These are phyloP conservation scores for Fusarium pininemorale DNA, from an alignment of 2,329 filamentous ascomycete species.

Conservation along the genomic window DNA sequence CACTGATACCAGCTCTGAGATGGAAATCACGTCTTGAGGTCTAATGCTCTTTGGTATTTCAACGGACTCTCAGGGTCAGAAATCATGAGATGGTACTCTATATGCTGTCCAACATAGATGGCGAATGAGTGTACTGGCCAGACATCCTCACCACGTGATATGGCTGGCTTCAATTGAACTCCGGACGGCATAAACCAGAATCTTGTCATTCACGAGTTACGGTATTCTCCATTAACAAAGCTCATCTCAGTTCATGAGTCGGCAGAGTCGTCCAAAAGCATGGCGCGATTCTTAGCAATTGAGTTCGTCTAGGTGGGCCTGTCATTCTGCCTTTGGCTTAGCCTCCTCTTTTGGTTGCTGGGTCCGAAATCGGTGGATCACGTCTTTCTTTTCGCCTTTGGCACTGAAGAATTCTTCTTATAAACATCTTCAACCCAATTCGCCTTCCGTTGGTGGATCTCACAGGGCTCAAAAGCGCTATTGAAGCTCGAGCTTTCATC, in stretches of 20 bases:
- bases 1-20: neutral
- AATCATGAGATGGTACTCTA: neutral
- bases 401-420: constrained; percentile 20
- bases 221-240: neutral
- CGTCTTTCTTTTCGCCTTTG: neutral
- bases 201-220: neutral
- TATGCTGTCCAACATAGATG: neutral
- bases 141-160: neutral
- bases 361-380: constrained; percentile 26
- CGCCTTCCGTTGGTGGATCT: constrained; percentile 14
- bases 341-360: neutral
- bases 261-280: neutral
- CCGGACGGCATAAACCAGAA: too few relatives aligned
- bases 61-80: neutral
- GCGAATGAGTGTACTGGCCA: neutral
- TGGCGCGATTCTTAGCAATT: neutral
- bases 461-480: neutral
- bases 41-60: neutral
- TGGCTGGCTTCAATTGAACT: neutral
- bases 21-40: neutral
- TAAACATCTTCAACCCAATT: constrained; percentile 7
- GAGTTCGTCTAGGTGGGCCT: neutral
- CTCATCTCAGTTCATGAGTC: neutral
- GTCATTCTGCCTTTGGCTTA: neutral
- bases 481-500: neutral